Percentiles rank a stretch among this genome's conserved stretches.
phyloP scores from a whole-genome alignment of 75 land plant genomes.

The Cunninghamia lanceolata region DNA sequence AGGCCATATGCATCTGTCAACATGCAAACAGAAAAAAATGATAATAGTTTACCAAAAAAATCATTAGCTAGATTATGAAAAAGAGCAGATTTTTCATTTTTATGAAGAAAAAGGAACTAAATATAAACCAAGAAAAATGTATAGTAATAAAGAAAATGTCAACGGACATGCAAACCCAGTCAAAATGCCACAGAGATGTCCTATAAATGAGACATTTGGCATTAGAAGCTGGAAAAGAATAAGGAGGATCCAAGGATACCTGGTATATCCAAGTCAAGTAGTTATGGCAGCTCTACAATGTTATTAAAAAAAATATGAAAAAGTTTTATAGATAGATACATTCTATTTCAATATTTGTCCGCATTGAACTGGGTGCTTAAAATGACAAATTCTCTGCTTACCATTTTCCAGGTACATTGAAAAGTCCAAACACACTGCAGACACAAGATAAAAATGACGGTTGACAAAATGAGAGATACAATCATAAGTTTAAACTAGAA shows the following conservation, averaged over 20 bases:
- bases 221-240: slow-evolving; percentile 84
- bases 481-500: neutral
- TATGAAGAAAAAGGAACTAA: neutral
- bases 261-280: slow-evolving; percentile 21
- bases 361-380: neutral
- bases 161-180: slow-evolving; percentile 95
- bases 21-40: neutral
- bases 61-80: neutral
- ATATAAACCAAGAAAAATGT: neutral
- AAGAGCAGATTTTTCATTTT: neutral
- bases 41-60: neutral
- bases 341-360: neutral
- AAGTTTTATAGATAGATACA: neutral
- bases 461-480: neutral
- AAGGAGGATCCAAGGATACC: slow-evolving; percentile 94
- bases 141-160: neutral
- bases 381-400: slow-evolving; percentile 20
- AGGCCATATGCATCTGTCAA: slow-evolving; percentile 79
- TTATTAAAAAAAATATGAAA: neutral
- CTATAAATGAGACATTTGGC: slow-evolving; percentile 87
- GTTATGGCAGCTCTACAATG: slow-evolving; percentile 2
- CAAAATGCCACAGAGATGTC: slow-evolving; percentile 95
- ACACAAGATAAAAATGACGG: neutral
- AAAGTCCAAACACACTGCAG: slow-evolving; percentile 96
- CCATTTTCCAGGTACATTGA: slow-evolving; percentile 91